Evolutionary conservation across 1,284 basidiomycete species (phyloP).

Genomic region (Stygiomarasmius scandens): DNA sequence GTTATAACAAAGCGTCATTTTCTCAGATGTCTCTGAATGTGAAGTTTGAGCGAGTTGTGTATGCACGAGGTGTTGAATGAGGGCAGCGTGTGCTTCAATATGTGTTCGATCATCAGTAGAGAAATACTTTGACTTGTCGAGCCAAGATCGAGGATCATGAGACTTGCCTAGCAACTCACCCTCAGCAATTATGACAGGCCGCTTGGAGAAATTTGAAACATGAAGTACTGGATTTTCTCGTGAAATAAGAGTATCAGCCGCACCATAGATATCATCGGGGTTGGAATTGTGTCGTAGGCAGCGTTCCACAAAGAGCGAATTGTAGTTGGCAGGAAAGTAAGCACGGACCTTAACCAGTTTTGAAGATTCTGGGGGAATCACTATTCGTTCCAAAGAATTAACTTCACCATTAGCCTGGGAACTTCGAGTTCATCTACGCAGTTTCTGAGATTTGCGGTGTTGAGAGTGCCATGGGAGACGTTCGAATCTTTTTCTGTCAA

Average conservation of each 20-base stretch:
- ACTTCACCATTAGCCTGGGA: neutral
- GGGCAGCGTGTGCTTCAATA: constrained; percentile 10
- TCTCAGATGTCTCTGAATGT: too few relatives aligned
- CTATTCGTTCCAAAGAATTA: neutral
- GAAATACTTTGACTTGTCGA: constrained; percentile 13
- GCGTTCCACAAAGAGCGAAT: constrained; percentile 15
- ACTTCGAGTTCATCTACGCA: neutral
- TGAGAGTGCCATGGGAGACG: neutral
- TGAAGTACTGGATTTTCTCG: constrained; percentile 17
- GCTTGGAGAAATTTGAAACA: constrained; percentile 24
- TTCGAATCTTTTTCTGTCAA: neutral
- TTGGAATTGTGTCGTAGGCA: neutral
- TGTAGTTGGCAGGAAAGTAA: neutral
- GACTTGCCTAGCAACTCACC: constrained; percentile 21
- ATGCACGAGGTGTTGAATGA: neutral
- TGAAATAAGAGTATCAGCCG: constrained; percentile 21
- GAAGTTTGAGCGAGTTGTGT: too few relatives aligned
- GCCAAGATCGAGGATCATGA: constrained; percentile 21
- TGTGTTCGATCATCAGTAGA: neutral
- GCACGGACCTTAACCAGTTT: neutral
- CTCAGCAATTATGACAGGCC: constrained; percentile 16
- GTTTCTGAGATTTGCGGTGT: constrained; percentile 11
- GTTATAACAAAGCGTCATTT: too few relatives aligned
- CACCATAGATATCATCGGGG: constrained; percentile 20
- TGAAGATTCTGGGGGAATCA: constrained; percentile 18